Conservation (phyloP, 2,329 filamentous ascomycete species). For the Ploettnerulaceae sp. region DNA sequence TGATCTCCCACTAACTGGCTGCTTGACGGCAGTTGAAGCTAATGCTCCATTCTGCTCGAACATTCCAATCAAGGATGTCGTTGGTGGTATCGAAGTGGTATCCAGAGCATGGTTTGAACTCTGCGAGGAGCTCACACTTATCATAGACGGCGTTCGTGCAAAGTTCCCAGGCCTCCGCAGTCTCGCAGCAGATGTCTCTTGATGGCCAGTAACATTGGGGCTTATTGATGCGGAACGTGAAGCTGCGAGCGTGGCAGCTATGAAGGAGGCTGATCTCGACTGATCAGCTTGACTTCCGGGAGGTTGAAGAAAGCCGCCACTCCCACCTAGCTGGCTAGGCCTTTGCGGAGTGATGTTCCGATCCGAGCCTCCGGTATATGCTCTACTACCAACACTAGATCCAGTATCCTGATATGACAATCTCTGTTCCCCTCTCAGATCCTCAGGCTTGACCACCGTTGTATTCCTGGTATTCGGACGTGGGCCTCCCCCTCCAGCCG, state of each 20-base stretch:
- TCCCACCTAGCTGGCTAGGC: conserved; percentile 10
- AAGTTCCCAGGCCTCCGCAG: conserved; percentile 2
- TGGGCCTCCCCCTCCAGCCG: conserved; percentile 29
- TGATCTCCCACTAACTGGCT: conserved; percentile 11
- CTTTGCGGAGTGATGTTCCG: conserved; percentile 15
- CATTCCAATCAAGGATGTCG: conserved; percentile 60
- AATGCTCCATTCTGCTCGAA: conserved; percentile 53
- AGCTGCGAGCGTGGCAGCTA: conserved; percentile 58
- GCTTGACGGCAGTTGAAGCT: conserved; percentile 14
- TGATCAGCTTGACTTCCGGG: conserved; percentile 14
- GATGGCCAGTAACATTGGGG: conserved; percentile 37
- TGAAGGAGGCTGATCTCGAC: conserved; percentile 51
- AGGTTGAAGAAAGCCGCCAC: conserved; percentile 22
- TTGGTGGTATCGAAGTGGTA: conserved; percentile 55
- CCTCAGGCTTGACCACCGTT: conserved; percentile 31
- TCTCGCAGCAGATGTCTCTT: conserved; percentile 8
- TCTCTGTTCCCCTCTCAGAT: conserved; percentile 7
- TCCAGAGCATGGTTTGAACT: conserved; percentile 41
- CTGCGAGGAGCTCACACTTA: conserved; percentile 22
- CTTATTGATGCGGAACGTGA: conserved; percentile 54
- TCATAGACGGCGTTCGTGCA: conserved; percentile 17
- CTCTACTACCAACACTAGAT: conserved; percentile 19
- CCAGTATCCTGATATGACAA: conserved; percentile 19
- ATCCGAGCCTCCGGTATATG: conserved; percentile 14
- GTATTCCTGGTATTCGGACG: conserved; percentile 3